Percentiles rank a stretch among this genome's conserved stretches.
These are phyloP conservation scores for Trifolium pratense DNA, from an alignment of 306 rosid genomes.

Conservation along the genomic window DNA sequence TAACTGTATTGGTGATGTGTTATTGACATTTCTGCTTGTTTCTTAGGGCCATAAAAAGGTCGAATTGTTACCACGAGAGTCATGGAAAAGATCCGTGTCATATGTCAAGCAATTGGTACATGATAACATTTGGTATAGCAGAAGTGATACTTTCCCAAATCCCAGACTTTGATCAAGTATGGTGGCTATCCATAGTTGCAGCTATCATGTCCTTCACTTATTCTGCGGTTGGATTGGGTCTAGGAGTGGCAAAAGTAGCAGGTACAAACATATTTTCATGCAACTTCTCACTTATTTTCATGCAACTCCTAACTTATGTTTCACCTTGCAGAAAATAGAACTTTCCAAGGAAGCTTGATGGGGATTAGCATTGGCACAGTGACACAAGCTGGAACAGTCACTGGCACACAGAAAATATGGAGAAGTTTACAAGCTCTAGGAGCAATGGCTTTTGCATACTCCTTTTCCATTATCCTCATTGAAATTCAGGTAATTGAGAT, in stretches of 20 bases:
- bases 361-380: constrained; percentile 71
- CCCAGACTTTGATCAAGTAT: constrained; percentile 70
- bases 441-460: constrained; percentile 78
- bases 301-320: constrained; percentile 8
- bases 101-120: constrained; percentile 76
- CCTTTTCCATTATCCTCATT: constrained; percentile 71
- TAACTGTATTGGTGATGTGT: neutral
- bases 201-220: constrained; percentile 79
- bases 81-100: constrained; percentile 79
- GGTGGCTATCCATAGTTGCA: constrained; percentile 86
- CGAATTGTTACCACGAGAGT: constrained; percentile 72
- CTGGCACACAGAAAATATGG: constrained; percentile 71
- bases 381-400: constrained; percentile 63
- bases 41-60: constrained; percentile 73
- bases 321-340: constrained; percentile 54
- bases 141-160: constrained; percentile 75
- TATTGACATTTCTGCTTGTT: neutral
- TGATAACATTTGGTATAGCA: constrained; percentile 72
- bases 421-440: constrained; percentile 77
- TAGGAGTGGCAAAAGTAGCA: constrained; percentile 72
- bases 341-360: constrained; percentile 63
- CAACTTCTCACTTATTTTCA: neutral
- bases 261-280: constrained; percentile 44
- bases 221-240: constrained; percentile 63
- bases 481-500: constrained; percentile 70